Base-by-base conservation (phyloP, 2,329 filamentous ascomycete genomes). In the Trichoderma sp. region DNA sequence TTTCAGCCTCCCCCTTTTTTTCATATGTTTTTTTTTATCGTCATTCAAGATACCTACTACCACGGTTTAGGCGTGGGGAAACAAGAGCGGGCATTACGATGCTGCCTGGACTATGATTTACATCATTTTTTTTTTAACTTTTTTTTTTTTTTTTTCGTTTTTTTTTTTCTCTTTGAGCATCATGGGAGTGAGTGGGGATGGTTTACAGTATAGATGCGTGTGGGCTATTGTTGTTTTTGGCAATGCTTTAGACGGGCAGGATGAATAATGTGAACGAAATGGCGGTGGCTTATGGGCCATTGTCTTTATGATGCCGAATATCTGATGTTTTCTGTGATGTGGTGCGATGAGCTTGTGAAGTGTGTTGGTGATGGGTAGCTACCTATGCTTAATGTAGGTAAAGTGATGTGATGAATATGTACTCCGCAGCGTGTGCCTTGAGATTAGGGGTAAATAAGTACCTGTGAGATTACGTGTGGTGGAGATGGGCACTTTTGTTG, bases 161-260 rank as follows among this genome's bases (percentile, higher is more conserved):
- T 27, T 19, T 27, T 5, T 32, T 34, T 19, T 45, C 19, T 25
- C 19, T 25, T 35, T 52, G 22, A 34, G n/a, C 37, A 60, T 34
- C 42, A 7, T 37, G 19, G 45, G 42, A 32, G 59, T 48, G 39
- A 25, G 50, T 39, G 12, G 54, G 39, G 29, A 35, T 32, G 27
- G 39, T 17, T 39, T 61, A n/a, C n/a, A n/a, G n/a, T 17, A 75
- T 75, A 74, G 71, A 76, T 64, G 67, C 68, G 60, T 61, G 13
- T 13, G 15, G 19, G 19, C 17, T 8, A 9, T 45, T 17, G 2
- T 27, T 34, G 52, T 32, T 19, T 60, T 68, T 69, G 63, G 75
- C 74, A 72, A 69, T 70, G 64, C 42, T 34, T 50, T 58, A 27
- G 32, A 68, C 29, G 22, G 52, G 48, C 22, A 34, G 15, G 19